A percentile compares a stretch with the other conserved stretches of the same genome.
Evolutionary conservation across 805 yeast species (phyloP).

Genomic region (Pichia nakasei): DNA sequence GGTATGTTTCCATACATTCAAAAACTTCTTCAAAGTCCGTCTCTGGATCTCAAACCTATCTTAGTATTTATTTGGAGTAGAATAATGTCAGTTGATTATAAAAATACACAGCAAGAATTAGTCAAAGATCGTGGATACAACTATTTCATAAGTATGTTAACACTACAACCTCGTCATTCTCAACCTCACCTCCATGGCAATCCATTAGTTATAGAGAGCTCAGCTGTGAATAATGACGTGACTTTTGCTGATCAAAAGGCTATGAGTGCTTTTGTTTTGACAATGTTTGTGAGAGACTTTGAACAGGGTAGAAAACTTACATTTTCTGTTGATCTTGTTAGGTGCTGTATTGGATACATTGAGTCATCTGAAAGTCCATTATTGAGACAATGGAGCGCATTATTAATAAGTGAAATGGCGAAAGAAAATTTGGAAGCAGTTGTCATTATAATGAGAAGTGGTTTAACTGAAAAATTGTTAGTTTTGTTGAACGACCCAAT

Average conservation of each 20-base stretch:
- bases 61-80: constrained; percentile 96
- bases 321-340: constrained; percentile 62
- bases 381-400: constrained; percentile 85
- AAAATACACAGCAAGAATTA: constrained; percentile 83
- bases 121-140: constrained; percentile 85
- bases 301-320: constrained; percentile 74
- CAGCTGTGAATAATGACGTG: constrained; percentile 30
- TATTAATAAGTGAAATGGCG: constrained; percentile 73
- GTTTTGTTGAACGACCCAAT: constrained; percentile 74
- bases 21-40: constrained; percentile 85
- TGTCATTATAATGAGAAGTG: constrained; percentile 58
- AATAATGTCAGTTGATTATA: constrained; percentile 90
- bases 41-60: constrained; percentile 90
- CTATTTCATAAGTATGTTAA: constrained; percentile 75
- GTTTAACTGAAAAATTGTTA: constrained; percentile 47
- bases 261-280: constrained; percentile 85
- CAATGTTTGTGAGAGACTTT: constrained; percentile 76
- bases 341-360: constrained; percentile 56
- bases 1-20: constrained; percentile 95
- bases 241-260: constrained; percentile 80
- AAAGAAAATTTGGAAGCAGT: constrained; percentile 65
- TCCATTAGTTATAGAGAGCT: constrained; percentile 20
- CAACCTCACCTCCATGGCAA: constrained; percentile 16
- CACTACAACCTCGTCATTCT: constrained; percentile 27
- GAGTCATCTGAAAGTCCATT: constrained; percentile 74